Evolutionary conservation across 495 filamentous ascomycete genomes (phyloP), one percentile per base, ranked within the genome.

Genomic region (Lepraria neglecta): DNA sequence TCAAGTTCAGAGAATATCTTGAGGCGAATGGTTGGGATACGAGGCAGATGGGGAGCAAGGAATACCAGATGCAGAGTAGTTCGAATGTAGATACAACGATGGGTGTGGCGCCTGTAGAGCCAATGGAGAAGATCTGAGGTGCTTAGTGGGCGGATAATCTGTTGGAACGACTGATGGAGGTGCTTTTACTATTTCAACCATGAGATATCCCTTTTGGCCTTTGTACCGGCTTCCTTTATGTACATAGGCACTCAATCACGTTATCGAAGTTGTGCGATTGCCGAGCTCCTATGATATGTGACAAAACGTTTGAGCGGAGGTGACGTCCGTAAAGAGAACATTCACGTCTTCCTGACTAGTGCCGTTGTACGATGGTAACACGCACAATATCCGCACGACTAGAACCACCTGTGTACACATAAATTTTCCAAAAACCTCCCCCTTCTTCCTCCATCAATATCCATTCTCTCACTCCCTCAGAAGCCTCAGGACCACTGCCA

Each of bases 21-120:
- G 78, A 81, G 68, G 71, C 73, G 19, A 75, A 90, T 57, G 87
- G 88, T 28, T 92, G 84, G 75, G 85, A 91, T 69, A 86, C 82
- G 2, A 74, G 78, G 21, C 81, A 85, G 69, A 79, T 92, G 69
- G 88, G 89, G 35, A 75, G 60, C 48, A 67, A 67, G 61, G 67
- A 62, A n/a, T 65, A 65, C 58, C 62, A 69, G 35, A 62, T 47
- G 56, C 33, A 58, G 10, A 63, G 66, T 51, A 43, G 27, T 17
- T 56, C 55, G n/a, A 58, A 42, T 15, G 61, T 69, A 7, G 59
- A 69, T 60, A 31, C 43, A 14, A 40, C 51, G 33, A 5, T 27
- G 35, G 50, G 50, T 30, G 48, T 43, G 7, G 55, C 55, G 42
- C 35, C 35, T 38, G 59, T 60, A 4, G 48, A 52, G 14, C 48